phyloP scores from a whole-genome alignment of 352 stramenopile genomes.

The Phytophthora kernoviae region DNA sequence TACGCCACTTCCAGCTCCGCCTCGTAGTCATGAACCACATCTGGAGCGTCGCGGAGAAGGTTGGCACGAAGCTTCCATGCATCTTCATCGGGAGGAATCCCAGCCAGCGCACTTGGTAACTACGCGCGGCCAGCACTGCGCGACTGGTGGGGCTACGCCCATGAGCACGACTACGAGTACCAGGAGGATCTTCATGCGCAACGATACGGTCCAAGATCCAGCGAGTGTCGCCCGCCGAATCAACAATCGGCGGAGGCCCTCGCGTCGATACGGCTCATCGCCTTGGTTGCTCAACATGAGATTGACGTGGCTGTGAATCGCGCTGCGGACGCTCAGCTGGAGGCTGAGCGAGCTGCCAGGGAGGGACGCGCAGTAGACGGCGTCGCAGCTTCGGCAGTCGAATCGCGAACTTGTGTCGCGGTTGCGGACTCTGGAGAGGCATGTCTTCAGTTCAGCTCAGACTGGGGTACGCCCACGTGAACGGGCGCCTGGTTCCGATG shows the following conservation, averaged over 20 bases:
- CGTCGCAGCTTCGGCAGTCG: neutral
- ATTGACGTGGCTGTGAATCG: neutral
- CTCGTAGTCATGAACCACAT: conserved; percentile 3
- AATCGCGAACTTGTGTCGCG: neutral
- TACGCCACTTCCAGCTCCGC: neutral
- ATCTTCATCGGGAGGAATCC: conserved; percentile 6
- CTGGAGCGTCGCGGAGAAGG: conserved; percentile 10
- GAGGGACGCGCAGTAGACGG: neutral
- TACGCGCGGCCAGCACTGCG: neutral
- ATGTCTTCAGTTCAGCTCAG: neutral
- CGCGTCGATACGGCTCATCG: neutral
- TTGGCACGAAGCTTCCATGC: conserved; percentile 4
- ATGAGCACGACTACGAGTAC: neutral
- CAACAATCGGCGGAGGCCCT: conserved; percentile 6
- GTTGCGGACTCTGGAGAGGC: neutral
- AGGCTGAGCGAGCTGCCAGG: neutral
- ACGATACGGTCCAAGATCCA: conserved; percentile 21
- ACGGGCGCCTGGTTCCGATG: neutral
- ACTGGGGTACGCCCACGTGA: neutral
- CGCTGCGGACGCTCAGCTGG: neutral
- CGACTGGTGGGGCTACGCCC: neutral
- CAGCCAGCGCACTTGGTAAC: conserved; percentile 4
- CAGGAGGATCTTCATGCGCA: conserved; percentile 3
- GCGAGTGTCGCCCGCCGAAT: conserved; percentile 1
- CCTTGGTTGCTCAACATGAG: neutral